These are phyloP conservation scores for Cryptococcus sp. DNA, from an alignment of 1,284 basidiomycete genomes.

Conservation along the genomic window DNA sequence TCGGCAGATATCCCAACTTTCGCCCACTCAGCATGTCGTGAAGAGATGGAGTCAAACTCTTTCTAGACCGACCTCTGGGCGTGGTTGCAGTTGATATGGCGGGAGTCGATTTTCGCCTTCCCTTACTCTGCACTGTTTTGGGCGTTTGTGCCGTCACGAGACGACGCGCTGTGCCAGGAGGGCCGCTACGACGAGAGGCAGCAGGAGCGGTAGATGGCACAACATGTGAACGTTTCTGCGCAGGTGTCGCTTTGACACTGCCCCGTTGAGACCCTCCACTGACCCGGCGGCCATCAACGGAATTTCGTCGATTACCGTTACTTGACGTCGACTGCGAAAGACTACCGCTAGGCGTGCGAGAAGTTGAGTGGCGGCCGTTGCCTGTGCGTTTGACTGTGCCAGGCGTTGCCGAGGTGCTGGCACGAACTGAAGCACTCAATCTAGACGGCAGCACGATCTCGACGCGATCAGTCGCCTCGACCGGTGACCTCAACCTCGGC, in stretches of 20 bases:
- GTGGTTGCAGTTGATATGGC: slow-evolving; percentile 2
- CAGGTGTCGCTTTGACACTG: slow-evolving; percentile 1
- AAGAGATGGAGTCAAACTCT: slow-evolving; percentile 12
- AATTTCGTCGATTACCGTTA: background rate
- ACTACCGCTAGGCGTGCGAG: slow-evolving; percentile 4
- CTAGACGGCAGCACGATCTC: slow-evolving; percentile 21
- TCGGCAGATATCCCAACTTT: slow-evolving; percentile 13
- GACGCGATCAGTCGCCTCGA: slow-evolving; percentile 7
- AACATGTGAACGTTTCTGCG: background rate
- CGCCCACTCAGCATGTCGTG: slow-evolving; percentile 12
- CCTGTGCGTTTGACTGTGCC: slow-evolving; percentile 4
- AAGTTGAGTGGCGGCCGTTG: slow-evolving; percentile 3
- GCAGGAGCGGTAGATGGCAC: slow-evolving; percentile 11
- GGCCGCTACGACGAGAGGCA: background rate
- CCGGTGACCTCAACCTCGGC: background rate
- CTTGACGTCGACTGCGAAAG: slow-evolving; percentile 7
- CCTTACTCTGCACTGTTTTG: slow-evolving; percentile 8
- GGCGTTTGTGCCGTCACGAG: slow-evolving; percentile 1
- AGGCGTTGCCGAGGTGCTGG: slow-evolving; percentile 1
- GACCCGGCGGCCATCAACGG: slow-evolving; percentile 1
- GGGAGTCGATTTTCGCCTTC: slow-evolving; percentile 6
- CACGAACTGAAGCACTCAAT: background rate
- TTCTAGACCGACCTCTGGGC: background rate
- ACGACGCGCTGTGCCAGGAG: background rate
- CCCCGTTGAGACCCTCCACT: slow-evolving; percentile 5